Evolutionary conservation across 352 stramenopile species (phyloP), one percentile per base, ranked within the genome.

Genomic region (Pythium rishiriense): DNA sequence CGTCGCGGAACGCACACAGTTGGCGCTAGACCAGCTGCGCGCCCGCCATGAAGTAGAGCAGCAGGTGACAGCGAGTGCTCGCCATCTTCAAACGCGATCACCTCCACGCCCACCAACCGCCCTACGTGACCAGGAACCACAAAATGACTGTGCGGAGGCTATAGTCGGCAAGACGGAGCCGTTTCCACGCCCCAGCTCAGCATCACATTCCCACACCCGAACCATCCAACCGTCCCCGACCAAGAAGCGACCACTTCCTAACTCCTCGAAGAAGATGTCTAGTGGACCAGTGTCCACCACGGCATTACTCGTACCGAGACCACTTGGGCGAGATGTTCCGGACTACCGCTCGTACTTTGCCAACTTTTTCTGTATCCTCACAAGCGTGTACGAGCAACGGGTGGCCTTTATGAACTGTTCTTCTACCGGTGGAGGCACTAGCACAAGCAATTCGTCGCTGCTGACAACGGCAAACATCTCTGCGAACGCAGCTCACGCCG

Each of bases 311-410:
- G 55, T 74, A 12, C 64, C 68, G 9, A 41, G 62, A 8, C 19
- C 29, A 3, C 22, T 65, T 0, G n/a, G 37, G 12, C 69, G 69
- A 28, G 57, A 73, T 5, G 75, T 73, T 42, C 72, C 71, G 28
- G 81, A 90, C 65, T 92, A 92, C 56, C 66, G 73, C 7, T 61
- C 55, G 33, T 86, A 86, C 59, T 92, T 90, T 64, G 66, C 52
- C 55, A 89, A 82, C 42, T 92, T 92, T 57, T 78, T 83, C 63
- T 92, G 83, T 70, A 90, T 90, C 37, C 70, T 92, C 48, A 90
- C 83, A 2, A 81, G 76, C 39, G 78, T 90, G 15, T 90, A 78
- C 47, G 83, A 92, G 73, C 81, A 90, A 46, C 65, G 70, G 0
- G 37, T 49, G 15, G 55, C 64, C 3, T 66, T 52, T 39, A 46